A percentile compares a stretch with the other conserved stretches of the same genome.
Evolutionary conservation across 306 rosid species (phyloP).

Genomic region (Vigna nakashimae): DNA sequence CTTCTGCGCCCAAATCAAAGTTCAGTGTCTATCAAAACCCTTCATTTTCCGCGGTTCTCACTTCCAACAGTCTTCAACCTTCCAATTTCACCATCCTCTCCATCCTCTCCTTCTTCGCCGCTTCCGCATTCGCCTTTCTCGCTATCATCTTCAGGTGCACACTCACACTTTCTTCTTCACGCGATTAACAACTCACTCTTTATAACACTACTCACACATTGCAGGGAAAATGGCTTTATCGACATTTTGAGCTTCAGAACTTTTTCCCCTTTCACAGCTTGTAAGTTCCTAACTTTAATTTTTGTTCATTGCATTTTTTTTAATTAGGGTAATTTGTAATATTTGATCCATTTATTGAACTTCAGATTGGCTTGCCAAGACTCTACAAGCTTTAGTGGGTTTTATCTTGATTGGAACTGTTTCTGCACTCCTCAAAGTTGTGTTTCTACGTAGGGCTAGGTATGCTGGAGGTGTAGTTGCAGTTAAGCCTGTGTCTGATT

Average conservation of each 20-base stretch:
- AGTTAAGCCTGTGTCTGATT: constrained; percentile 46
- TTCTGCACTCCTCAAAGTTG: constrained; percentile 71
- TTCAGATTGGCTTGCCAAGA: constrained; percentile 75
- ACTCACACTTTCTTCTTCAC: background rate
- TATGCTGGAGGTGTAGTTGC: constrained; percentile 48
- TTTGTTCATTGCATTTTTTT: background rate
- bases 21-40: constrained; percentile 83
- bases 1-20: constrained; percentile 61
- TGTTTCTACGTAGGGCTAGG: constrained; percentile 56
- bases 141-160: constrained; percentile 64
- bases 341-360: constrained; percentile 29
- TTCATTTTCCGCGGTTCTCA: constrained; percentile 77
- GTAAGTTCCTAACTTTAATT: constrained; percentile 57
- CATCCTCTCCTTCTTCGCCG: constrained; percentile 67
- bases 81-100: constrained; percentile 63
- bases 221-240: constrained; percentile 71
- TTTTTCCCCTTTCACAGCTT: constrained; percentile 62
- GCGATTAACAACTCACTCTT: background rate
- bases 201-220: constrained; percentile 33
- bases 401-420: constrained; percentile 67
- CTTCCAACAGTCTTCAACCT: constrained; percentile 81
- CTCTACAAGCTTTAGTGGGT: constrained; percentile 63
- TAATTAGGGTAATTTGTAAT: constrained; percentile 8
- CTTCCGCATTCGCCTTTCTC: constrained; percentile 70
- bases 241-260: constrained; percentile 55